These are phyloP conservation scores for Mycena albidolilacea DNA, from an alignment of 768 basidiomycete species.

Conservation along the genomic window DNA sequence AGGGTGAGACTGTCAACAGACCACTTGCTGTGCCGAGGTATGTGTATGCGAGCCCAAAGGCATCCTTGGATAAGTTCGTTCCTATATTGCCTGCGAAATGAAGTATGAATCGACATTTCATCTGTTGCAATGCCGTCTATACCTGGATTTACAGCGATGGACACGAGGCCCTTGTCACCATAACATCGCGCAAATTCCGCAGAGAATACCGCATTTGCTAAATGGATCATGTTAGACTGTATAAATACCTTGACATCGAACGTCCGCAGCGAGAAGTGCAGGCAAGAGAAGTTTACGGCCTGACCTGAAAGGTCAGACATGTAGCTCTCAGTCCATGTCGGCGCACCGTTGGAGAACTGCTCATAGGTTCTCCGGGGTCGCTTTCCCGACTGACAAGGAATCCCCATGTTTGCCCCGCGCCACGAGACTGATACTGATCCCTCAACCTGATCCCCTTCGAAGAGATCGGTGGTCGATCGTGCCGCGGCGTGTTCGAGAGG, in stretches of 20 bases:
- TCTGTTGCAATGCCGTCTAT: background rate
- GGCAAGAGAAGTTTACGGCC: slow-evolving; percentile 61
- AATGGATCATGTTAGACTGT: too few relatives aligned
- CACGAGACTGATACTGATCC: too few relatives aligned
- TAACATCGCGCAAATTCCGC: slow-evolving; percentile 64
- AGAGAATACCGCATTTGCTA: slow-evolving; percentile 63
- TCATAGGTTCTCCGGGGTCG: slow-evolving; percentile 11
- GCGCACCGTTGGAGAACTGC: slow-evolving; percentile 3
- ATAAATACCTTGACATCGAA: too few relatives aligned
- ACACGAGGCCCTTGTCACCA: slow-evolving; percentile 62
- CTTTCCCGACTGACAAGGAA: slow-evolving; percentile 5
- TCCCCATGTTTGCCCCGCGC: background rate
- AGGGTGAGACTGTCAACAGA: too few relatives aligned
- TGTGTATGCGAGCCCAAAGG: background rate
- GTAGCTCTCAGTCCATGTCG: slow-evolving; percentile 14
- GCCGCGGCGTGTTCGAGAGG: too few relatives aligned
- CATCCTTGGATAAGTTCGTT: background rate
- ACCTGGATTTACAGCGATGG: slow-evolving; percentile 63
- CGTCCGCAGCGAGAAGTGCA: slow-evolving; percentile 52
- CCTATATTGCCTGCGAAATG: slow-evolving; percentile 10
- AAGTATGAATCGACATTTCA: background rate
- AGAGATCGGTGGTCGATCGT: background rate
- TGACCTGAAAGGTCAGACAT: slow-evolving; percentile 22
- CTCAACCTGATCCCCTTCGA: too few relatives aligned
- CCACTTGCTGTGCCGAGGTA: background rate